Evolutionary conservation across 2,329 filamentous ascomycete species (phyloP), one percentile per base, ranked within the genome.

Genomic region (Cadophora gregata): DNA sequence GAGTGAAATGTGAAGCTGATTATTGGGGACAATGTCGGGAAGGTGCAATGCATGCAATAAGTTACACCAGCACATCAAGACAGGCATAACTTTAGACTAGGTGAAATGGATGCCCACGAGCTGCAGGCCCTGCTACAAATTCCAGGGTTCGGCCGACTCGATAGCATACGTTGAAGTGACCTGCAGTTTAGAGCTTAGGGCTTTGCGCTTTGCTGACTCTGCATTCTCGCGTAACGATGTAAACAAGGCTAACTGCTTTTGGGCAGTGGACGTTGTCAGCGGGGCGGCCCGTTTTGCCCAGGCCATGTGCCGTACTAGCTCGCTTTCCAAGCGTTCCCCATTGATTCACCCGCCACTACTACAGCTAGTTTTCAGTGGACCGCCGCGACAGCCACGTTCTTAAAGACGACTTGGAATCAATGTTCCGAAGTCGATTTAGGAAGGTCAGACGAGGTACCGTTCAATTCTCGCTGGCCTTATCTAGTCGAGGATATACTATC

Each of bases 401-500:
- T 42, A 42, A 42, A 42, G 36, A 16, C 36, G 36, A 42, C 36
- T 42, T 42, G 36, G 36, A 42, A 42, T 42, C 36, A 42, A 14
- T 42, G 9, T 42, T 42, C 36, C 36, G 42, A 47, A 47, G 42
- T 47, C 19, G 42, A 19, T 19, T 47, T 47, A 47, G 42, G 42
- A 47, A 47, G 42, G 42, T 47, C 42, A 47, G 19, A 19, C 19
- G 42, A 47, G 12, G 42, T 47, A 47, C 16, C 42, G n/a, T 47
- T 47, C 42, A 47, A 47, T 47, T n/a, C 42, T 47, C 42, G 42
- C n/a, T 47, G 42, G 42, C 42, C 42, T 7, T n/a, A 47, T 19
- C 42, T 47, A 47, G 42, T 47, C 42, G 42, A 47, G 42, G 19
- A 47, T n/a, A 47, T 47, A 19, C n/a, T 47, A 47, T 47, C 42